Conservation (phyloP, 768 basidiomycete species). For the Chalciporus sphaerocephalus region DNA sequence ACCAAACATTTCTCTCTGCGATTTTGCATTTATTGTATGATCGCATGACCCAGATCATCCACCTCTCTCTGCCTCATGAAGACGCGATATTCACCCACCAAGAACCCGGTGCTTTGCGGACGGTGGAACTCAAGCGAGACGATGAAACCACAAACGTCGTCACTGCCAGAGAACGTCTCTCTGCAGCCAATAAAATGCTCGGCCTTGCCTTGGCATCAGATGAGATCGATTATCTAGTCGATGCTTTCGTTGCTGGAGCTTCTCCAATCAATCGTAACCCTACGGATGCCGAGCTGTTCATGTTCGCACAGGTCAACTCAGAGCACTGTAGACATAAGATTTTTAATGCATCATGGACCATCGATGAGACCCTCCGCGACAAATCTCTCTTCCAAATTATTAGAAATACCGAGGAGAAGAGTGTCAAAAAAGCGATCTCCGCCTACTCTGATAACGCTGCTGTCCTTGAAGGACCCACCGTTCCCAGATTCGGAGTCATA, state of each 20-base stretch:
- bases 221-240: conserved; percentile 89
- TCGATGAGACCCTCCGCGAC: conserved; percentile 64
- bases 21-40: conserved; percentile 81
- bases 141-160: conserved; percentile 21
- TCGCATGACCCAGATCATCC: conserved; percentile 90
- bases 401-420: conserved; percentile 84
- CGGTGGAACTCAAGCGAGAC: conserved; percentile 53
- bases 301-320: conserved; percentile 99
- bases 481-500: conserved; percentile 69
- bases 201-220: conserved; percentile 88
- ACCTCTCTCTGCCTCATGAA: conserved; percentile 54
- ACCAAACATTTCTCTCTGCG: conserved; percentile 42
- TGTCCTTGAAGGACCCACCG: conserved; percentile 69
- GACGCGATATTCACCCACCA: conserved; percentile 56
- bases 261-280: conserved; percentile 75
- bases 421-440: conserved; percentile 77
- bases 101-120: conserved; percentile 62
- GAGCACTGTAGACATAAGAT: conserved; percentile 99
- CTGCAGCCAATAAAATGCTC: conserved; percentile 72
- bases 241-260: conserved; percentile 75
- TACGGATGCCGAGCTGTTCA: conserved; percentile 97
- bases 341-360: conserved; percentile 95
- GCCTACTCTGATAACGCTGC: conserved; percentile 99
- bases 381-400: conserved; percentile 94
- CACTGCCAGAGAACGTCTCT: conserved; percentile 60